Conservation (phyloP, 805 yeast species). For the Ogataea paraovalis region DNA sequence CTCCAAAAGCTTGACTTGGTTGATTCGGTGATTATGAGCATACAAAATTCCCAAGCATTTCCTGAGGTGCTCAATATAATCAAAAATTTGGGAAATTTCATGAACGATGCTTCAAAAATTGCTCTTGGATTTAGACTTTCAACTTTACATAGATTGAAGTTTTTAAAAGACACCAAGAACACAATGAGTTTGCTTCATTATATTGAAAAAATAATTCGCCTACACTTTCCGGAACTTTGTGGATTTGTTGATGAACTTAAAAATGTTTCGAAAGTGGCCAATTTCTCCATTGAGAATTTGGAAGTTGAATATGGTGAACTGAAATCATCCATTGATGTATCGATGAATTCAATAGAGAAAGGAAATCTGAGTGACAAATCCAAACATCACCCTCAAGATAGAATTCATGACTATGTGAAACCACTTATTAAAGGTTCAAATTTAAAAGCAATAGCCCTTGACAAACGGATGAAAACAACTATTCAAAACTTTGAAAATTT, state of each 20-base stretch:
- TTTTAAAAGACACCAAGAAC: conserved; percentile 67
- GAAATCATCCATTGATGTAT: conserved; percentile 44
- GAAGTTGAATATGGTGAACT: conserved; percentile 57
- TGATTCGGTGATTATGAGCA: conserved; percentile 54
- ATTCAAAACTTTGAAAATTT: conserved; percentile 50
- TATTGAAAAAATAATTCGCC: conserved; percentile 64
- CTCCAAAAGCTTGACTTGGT: conserved; percentile 49
- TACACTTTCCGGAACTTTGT: conserved; percentile 60
- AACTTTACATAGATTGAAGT: conserved; percentile 64
- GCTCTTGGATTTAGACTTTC: conserved; percentile 69
- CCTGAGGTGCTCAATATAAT: conserved; percentile 60
- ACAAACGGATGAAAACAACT: conserved; percentile 48
- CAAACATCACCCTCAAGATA: conserved; percentile 64
- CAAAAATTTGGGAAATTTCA: conserved; percentile 70
- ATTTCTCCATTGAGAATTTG: conserved; percentile 59
- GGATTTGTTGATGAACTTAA: conserved; percentile 58
- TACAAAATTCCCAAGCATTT: conserved; percentile 50
- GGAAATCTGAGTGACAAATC: conserved; percentile 65
- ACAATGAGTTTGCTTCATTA: conserved; percentile 71
- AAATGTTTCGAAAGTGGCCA: conserved; percentile 50
- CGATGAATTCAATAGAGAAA: conserved; percentile 48
- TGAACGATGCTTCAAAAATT: conserved; percentile 67
- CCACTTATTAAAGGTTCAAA: conserved; percentile 35
- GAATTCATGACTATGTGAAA: conserved; percentile 48
- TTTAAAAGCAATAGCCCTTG: conserved; percentile 42